Percentiles rank a stretch among this genome's conserved stretches.
phyloP scores from a whole-genome alignment of 108 stramenopile genomes.

The Seminavis robusta region DNA sequence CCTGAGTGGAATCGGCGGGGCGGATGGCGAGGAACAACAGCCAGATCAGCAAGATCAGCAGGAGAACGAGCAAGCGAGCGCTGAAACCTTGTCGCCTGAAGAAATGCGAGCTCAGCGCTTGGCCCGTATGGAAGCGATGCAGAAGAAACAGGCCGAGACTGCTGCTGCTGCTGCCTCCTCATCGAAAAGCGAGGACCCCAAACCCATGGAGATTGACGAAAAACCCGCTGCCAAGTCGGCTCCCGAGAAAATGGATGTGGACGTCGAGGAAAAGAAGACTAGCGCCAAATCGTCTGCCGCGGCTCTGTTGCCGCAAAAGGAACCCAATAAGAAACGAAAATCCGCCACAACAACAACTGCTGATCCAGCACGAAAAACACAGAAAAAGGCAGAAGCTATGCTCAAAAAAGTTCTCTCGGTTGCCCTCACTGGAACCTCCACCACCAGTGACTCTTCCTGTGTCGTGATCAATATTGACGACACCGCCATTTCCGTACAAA shows the following conservation, averaged over 20 bases:
- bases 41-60: slow-evolving; percentile 2
- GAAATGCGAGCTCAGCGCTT: slow-evolving; percentile 81
- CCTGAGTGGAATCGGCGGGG: no score
- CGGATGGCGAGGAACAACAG: slow-evolving; percentile 2
- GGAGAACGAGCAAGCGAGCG: no score
- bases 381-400: slow-evolving; percentile 58
- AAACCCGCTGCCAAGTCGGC: not conserved
- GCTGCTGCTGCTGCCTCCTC: not conserved
- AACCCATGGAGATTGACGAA: slow-evolving; percentile 13
- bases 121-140: slow-evolving; percentile 54
- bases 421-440: slow-evolving; percentile 12
- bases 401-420: slow-evolving; percentile 49
- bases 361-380: slow-evolving; percentile 53
- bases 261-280: slow-evolving; percentile 9
- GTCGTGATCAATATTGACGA: slow-evolving; percentile 29
- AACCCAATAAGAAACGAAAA: not conserved
- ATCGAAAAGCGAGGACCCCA: slow-evolving; percentile 1
- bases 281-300: not conserved
- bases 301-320: slow-evolving; percentile 5
- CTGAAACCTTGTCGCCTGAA: slow-evolving; percentile 46
- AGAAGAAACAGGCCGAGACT: slow-evolving; percentile 8
- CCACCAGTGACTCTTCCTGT: slow-evolving; percentile 18
- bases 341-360: slow-evolving; percentile 12
- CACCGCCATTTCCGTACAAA: slow-evolving; percentile 25
- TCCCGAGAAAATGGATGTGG: slow-evolving; percentile 45